Base-by-base conservation (phyloP, 306 rosid species). In the Pyrus bretschneideri region DNA sequence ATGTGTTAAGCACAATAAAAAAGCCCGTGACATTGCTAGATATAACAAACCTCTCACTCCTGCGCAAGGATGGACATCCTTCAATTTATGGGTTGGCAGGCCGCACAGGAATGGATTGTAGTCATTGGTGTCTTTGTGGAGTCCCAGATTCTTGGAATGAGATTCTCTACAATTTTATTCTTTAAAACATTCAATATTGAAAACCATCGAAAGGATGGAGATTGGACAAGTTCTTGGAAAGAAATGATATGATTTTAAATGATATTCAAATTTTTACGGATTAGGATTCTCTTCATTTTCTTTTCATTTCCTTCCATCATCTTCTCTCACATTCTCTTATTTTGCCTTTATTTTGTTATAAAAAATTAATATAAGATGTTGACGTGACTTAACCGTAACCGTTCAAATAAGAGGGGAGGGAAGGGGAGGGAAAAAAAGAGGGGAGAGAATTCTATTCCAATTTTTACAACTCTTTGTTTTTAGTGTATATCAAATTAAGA, bases 111-210 rank as follows among this genome's bases (percentile, higher is more conserved):
- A 73, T 88, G 86, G 99, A 95, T 5, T 95, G 97, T 58, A 92
- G 96, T 69, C 99, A 95, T 75, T 95, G 99, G 99, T 95, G 99
- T 68, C 96, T 95, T 2, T 40, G 92, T 13, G 99, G 99, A 13
- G 97, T 95, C 80, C 97, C 99, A n/a, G 99, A 95, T 72, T 85
- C 92, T 60, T 95, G 99, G 99, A 95, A 95, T 9, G 76, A 85
- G 63, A 87, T 95, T 61, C 90, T 95, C 72, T 90, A 88, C 88
- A 91, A 90, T 76, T 78, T 85, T 57, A 76, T 90, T 77, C 80
- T 85, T 81, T 86, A 74, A 80, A 46, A 19, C 38, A 71, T 29
- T 38, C 13, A 7, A 18, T 11, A n/a, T n/a, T 14, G 40, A 21
- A 63, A 17, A 35, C 15, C 1, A 5, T n/a, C 25, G 7, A 35